Base-by-base conservation (phyloP, 1,139 yeast genomes). In the Pichia norvegensis region DNA sequence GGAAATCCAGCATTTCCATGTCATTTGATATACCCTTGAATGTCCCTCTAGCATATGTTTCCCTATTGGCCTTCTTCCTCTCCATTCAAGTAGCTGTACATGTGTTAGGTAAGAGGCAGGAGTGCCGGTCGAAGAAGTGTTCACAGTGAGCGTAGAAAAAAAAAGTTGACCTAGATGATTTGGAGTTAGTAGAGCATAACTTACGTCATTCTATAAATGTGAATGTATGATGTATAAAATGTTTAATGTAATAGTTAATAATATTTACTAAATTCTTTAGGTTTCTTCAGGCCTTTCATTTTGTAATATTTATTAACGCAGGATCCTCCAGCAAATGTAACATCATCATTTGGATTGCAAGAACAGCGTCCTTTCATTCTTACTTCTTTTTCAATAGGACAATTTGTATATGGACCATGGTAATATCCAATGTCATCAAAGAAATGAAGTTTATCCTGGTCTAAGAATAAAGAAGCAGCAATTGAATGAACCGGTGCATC, bases 401-500 rank as follows among this genome's bases (percentile, higher is more conserved):
- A 54, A 37, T 44, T 49, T 5, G 44, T 38, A 22, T 45, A 49
- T 14, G 95, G 95, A 41, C 73, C 79, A 63, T 86, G 95, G 66
- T 67, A 81, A 67, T 86, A 86, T 7, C 95, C 95, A 39, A 85
- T 75, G 55, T 85, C 90, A 46, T 78, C 83, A 61, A 86, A 86
- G 69, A 76, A 85, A 64, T 85, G 95, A 42, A 86, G 67, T 59
- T 82, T 75, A 50, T 73, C 72, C 58, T 73, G 76, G 38, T 71
- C 65, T 55, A 85, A 65, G 60, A 86, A 78, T 47, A 85, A 67
- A 0, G 94, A 70, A 2, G 87, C 95, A 2, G 88, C 88, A 53
- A 86, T 78, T 7, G 95, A 80, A 65, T 86, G 95, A 23, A 86
- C 78, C 7, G 95, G 95, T 0, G 95, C 95, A 64, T 87, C 95